Conservation (phyloP, 495 filamentous ascomycete species). For the Podospora anserina region DNA sequence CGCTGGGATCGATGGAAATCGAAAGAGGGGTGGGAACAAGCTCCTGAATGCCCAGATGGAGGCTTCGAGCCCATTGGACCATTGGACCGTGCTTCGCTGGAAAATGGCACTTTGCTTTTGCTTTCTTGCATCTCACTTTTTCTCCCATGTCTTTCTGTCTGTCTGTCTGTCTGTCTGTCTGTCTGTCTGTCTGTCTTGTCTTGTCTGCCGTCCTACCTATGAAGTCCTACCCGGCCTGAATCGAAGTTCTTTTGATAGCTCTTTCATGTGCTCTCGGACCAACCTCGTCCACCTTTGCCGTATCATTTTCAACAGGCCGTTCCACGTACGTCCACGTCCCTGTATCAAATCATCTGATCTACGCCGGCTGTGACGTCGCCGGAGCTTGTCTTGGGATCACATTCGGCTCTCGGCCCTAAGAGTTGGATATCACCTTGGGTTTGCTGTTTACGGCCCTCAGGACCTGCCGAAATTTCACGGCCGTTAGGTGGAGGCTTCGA, state of each 20-base stretch:
- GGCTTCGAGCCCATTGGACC: background rate
- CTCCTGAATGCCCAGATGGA: background rate
- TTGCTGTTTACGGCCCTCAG: background rate
- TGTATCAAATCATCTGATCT: background rate
- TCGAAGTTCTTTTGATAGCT: background rate
- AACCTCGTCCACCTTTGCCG: background rate
- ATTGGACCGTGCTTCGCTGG: background rate
- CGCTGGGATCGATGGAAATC: conserved; percentile 19
- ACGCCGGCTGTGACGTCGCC: background rate
- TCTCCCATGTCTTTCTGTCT: conserved; percentile 1
- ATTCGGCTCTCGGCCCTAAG: background rate
- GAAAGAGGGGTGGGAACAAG: background rate
- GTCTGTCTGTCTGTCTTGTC: background rate
- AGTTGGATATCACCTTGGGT: background rate
- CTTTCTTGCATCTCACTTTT: background rate
- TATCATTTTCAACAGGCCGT: background rate
- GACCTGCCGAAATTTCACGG: background rate
- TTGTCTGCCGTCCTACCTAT: conserved; percentile 1
- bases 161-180: background rate
- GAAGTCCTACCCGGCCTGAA: background rate
- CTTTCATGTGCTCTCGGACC: background rate
- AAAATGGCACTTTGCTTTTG: background rate
- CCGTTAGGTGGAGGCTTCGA: background rate
- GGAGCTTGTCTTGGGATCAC: background rate
- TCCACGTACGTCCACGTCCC: background rate